Conservation (phyloP, 2,329 filamentous ascomycete species). For the Piedraia hortae region DNA sequence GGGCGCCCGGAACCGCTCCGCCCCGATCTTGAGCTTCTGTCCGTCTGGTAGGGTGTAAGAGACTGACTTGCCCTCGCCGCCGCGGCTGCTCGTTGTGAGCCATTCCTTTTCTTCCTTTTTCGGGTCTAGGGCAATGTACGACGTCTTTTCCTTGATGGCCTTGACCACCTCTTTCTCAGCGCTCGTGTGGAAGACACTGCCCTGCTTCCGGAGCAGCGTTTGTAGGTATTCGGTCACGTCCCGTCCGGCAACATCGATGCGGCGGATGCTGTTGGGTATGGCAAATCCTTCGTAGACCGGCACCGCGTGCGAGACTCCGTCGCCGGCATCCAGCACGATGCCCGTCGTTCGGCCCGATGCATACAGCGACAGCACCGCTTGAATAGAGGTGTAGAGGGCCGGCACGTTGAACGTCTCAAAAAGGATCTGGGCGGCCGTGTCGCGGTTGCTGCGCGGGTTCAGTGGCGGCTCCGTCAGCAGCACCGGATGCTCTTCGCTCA, state of each 20-base stretch:
- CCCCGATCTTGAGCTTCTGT: slow-evolving; percentile 76
- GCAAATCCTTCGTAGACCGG: slow-evolving; percentile 96
- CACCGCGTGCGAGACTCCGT: slow-evolving; percentile 89
- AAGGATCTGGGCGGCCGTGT: slow-evolving; percentile 85
- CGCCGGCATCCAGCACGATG: slow-evolving; percentile 80
- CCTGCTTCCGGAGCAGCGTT: slow-evolving; percentile 65
- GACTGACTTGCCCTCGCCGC: slow-evolving; percentile 39
- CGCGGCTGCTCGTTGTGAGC: slow-evolving; percentile 40
- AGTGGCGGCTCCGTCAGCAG: slow-evolving; percentile 85
- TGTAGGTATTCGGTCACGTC: slow-evolving; percentile 95
- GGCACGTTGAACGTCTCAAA: slow-evolving; percentile 99
- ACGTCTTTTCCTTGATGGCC: slow-evolving; percentile 82
- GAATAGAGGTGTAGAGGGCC: slow-evolving; percentile 84
- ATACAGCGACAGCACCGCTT: slow-evolving; percentile 87
- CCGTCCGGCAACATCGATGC: slow-evolving; percentile 85
- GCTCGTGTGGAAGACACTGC: slow-evolving; percentile 87
- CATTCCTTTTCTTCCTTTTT: slow-evolving; percentile 93
- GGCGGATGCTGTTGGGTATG: slow-evolving; percentile 78
- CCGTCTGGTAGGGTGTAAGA: slow-evolving; percentile 85
- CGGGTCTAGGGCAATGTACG: slow-evolving; percentile 75
- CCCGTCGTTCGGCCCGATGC: slow-evolving; percentile 88
- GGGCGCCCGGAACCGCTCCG: slow-evolving; percentile 81
- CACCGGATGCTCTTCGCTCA: slow-evolving; percentile 96
- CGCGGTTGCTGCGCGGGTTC: slow-evolving; percentile 84
- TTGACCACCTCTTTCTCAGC: slow-evolving; percentile 98